A percentile compares a stretch with the other conserved stretches of the same genome.
These are phyloP conservation scores for Boletus rex-veris DNA, from an alignment of 768 basidiomycete genomes.

Conservation along the genomic window DNA sequence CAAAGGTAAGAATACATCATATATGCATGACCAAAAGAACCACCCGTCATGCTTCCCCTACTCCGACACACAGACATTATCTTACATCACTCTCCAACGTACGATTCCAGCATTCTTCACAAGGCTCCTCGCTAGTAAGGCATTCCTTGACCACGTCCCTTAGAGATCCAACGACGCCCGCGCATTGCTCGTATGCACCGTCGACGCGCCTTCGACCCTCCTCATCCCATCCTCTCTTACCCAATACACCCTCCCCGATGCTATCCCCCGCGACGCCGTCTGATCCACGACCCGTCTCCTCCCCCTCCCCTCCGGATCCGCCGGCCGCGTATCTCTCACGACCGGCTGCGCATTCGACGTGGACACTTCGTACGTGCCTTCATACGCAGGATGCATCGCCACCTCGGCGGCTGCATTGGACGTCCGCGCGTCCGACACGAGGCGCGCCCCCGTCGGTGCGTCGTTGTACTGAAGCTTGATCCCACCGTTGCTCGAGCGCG, in stretches of 20 bases:
- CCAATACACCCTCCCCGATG: conserved; percentile 22
- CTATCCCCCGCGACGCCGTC: background rate
- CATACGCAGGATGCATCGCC: conserved; percentile 35
- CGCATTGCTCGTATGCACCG: conserved; percentile 24
- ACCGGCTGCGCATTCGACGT: conserved; percentile 22
- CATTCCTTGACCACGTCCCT: background rate
- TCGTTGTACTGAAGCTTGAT: conserved; percentile 28
- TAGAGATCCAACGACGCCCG: conserved; percentile 16
- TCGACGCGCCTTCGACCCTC: background rate
- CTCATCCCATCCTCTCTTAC: background rate
- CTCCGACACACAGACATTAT: no score
- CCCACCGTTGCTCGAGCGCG: conserved; percentile 34
- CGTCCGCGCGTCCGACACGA: conserved; percentile 32
- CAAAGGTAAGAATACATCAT: no score
- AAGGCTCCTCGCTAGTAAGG: no score
- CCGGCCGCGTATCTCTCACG: conserved; percentile 8
- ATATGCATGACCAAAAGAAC: no score
- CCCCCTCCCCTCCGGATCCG: conserved; percentile 32
- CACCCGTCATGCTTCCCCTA: no score
- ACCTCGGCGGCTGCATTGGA: conserved; percentile 32
- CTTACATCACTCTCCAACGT: no score
- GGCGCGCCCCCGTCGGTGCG: conserved; percentile 28
- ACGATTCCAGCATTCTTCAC: no score
- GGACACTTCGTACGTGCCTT: conserved; percentile 36
- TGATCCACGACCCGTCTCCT: conserved; percentile 26